Base-by-base conservation (phyloP, 495 filamentous ascomycete genomes). In the Paragyromitra xinjiangensis region DNA sequence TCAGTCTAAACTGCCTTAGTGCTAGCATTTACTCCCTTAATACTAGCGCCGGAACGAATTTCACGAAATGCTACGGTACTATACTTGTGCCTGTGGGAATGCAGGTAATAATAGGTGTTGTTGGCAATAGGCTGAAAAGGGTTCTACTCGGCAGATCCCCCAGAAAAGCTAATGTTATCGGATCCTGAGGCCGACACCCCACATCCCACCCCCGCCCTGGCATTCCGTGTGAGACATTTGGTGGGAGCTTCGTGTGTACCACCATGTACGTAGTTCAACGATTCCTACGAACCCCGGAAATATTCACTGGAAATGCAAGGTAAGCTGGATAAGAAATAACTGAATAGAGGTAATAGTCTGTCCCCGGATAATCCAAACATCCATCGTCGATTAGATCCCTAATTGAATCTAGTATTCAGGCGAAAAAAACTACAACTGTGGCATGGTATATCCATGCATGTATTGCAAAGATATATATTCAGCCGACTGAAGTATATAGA, bases 131-230 rank as follows among this genome's bases (percentile, higher is more conserved):
- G 62, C 64, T 69, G 64, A 70, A 69, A 55, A 29, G 40, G 40
- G 34, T 64, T 42, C 42, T 55, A 58, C 34, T 37, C 50, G 70
- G 50, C 45, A 72, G 26, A 65, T 72, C 69, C 61, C 62, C 51
- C 29, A 73, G 61, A 44, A 66, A 48, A 55, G 73, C 59, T 61
- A 61, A 62, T 19, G n/a, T 63, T 63, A 24, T 71, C 73, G 73
- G 73, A 64, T 55, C 73, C 29, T 34, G 73, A 40, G 64, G 34
- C 73, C 73, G 73, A 75, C 42, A 70, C 73, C 73, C 72, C 73
- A 63, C 72, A 75, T 68, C 71, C 37, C 50, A 69, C 69, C 71
- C 71, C 72, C 72, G 29, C 64, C 29, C 51, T 19, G 6, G 26
- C n/a, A 39, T 53, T 45, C 12, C 34, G 62, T 58, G 29, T 34